phyloP scores from a whole-genome alignment of 495 filamentous ascomycete genomes.

The Hypoxylon lenormandii region DNA sequence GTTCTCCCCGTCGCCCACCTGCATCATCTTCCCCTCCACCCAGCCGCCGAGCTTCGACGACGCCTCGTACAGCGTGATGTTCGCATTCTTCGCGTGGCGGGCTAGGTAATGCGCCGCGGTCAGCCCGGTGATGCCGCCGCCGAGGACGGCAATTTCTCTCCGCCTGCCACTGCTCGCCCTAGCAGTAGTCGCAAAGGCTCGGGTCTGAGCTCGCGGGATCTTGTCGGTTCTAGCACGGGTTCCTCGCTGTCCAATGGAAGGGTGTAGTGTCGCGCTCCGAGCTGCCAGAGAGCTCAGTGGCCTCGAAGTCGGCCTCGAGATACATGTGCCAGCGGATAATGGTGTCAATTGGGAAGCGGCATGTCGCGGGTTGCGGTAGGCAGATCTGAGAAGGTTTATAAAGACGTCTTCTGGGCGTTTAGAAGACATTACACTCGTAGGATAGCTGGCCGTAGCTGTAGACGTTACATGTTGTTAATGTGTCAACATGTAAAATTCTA shows the following conservation, averaged over 20 bases:
- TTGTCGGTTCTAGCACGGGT: constrained; percentile 13
- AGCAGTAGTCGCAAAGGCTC: constrained; percentile 39
- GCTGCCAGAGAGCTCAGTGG: constrained; percentile 36
- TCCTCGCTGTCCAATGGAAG: constrained; percentile 10
- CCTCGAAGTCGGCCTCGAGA: constrained; percentile 28
- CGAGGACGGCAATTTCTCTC: constrained; percentile 76
- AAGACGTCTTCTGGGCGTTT: constrained; percentile 40
- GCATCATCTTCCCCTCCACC: constrained; percentile 75
- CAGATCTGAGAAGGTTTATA: constrained; percentile 39
- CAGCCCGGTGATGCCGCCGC: constrained; percentile 91
- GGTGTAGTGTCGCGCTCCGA: constrained; percentile 3
- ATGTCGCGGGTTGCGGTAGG: constrained; percentile 37
- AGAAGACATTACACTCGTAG: constrained; percentile 42
- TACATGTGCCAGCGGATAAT: not conserved
- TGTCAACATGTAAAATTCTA: not conserved
- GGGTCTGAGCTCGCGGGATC: constrained; percentile 4
- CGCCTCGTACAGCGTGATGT: constrained; percentile 84
- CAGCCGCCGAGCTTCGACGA: constrained; percentile 80
- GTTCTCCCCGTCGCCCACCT: constrained; percentile 65
- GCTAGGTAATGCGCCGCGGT: constrained; percentile 79
- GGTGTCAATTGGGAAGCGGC: constrained; percentile 7
- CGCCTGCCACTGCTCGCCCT: constrained; percentile 40
- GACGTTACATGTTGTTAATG: constrained; percentile 39
- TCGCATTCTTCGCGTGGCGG: constrained; percentile 59
- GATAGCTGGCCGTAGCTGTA: constrained; percentile 7